phyloP scores from a whole-genome alignment of 2,329 filamentous ascomycete species.

The Ambrosiella beaveri region DNA sequence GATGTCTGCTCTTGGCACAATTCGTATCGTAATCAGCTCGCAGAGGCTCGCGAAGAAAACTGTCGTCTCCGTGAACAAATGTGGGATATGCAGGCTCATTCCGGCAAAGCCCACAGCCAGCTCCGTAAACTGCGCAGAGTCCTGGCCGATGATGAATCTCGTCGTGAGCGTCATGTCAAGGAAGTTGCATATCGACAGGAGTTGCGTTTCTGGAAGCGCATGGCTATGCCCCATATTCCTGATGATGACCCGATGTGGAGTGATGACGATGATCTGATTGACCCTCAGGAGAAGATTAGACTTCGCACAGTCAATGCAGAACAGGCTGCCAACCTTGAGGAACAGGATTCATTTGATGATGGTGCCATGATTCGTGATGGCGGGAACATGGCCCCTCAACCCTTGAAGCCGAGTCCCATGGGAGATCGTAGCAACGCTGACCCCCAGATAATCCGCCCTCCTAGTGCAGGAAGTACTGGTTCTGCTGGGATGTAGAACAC shows the following conservation, averaged over 20 bases:
- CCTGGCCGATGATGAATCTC: constrained; percentile 37
- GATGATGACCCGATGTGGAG: constrained; percentile 46
- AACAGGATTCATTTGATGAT: constrained; percentile 18
- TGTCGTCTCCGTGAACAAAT: constrained; percentile 45
- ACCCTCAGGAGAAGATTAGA: constrained; percentile 41
- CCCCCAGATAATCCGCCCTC: neutral
- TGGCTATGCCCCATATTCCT: constrained; percentile 43
- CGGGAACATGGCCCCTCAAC: neutral
- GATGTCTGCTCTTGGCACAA: constrained; percentile 49
- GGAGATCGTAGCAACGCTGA: neutral
- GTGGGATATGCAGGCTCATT: constrained; percentile 47
- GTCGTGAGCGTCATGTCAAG: constrained; percentile 36
- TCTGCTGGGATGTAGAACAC: constrained; percentile 8
- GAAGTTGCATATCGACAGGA: constrained; percentile 38
- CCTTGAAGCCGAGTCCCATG: constrained; percentile 8
- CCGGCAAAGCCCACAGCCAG: constrained; percentile 37
- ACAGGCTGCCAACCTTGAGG: constrained; percentile 20
- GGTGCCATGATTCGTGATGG: constrained; percentile 16
- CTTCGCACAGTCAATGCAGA: constrained; percentile 24
- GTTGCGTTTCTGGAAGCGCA: constrained; percentile 47
- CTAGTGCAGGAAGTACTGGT: constrained; percentile 2
- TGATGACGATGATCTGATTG: constrained; percentile 47
- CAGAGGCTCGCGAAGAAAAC: constrained; percentile 48
- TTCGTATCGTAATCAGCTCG: constrained; percentile 47
- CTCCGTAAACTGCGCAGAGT: constrained; percentile 38